Base-by-base conservation (phyloP, 345 rosid genomes). In the Citrus trifoliata region DNA sequence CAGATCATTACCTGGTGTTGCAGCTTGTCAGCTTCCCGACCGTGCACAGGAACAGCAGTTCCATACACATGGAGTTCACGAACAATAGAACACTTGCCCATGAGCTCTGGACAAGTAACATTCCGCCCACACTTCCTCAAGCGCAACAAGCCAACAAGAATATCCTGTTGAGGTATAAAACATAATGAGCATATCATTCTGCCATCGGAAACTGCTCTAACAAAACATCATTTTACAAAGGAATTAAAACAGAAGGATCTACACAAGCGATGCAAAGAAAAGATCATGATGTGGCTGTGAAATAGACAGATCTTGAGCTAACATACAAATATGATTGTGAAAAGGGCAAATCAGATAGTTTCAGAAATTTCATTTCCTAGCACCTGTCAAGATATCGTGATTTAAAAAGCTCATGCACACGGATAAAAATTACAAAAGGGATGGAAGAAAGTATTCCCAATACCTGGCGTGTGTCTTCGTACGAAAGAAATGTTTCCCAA, bases 41-140 rank as follows among this genome's bases (percentile, higher is more conserved):
- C 98, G 77, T 97, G 99, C 79, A 97, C 98, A 32, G 99, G 99
- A 79, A 97, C 99, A 70, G 99, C 98, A 73, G 99, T 94, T 83
- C 99, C 99, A 80, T 94, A 97, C n/a, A 97, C 97, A 79, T 97
- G 99, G 85, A 97, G 99, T 85, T 97, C 99, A 25, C 99, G 98
- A 61, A 97, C 93, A 78, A 97, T 90, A 10, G 98, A 94, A 77
- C 99, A 94, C 80, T 88, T 93, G 75, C 98, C 97, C 66, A 80
- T 87, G 32, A 94, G 94, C 85, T 97, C 98, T 40, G 97, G 98
- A 83, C 98, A 94, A 28, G 93, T 91, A 76, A 89, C 93, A 59
- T 97, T 97, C 79, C 79, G 83, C 58, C 98, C 98, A 76, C 98
- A 94, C 87, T 89, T 97, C 35, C 98, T 85, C 85, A 94, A 85